Conservation (phyloP, 371 early-diverging fungal species). For the Mortierella sp. region DNA sequence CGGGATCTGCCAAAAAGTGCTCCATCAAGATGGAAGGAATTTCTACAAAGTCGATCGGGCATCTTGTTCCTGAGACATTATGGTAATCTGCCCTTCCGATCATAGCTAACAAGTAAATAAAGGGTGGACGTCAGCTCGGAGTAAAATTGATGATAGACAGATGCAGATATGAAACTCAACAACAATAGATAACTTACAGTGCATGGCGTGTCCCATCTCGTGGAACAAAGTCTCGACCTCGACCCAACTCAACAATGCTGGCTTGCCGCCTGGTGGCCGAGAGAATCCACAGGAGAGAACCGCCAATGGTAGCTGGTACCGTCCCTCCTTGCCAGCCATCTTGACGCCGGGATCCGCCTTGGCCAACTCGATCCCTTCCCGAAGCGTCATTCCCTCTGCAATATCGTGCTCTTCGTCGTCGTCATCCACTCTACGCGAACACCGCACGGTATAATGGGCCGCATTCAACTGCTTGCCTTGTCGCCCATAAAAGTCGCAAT, state of each 20-base stretch:
- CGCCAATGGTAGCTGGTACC: slow-evolving; percentile 83
- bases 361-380: slow-evolving; percentile 53
- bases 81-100: slow-evolving; percentile 95
- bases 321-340: slow-evolving; percentile 64
- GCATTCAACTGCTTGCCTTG: slow-evolving; percentile 85
- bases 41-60: slow-evolving; percentile 96
- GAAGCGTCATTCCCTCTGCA: slow-evolving; percentile 52
- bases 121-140: background rate
- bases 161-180: background rate
- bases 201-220: slow-evolving; percentile 99
- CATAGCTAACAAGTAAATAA: slow-evolving; percentile 72
- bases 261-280: slow-evolving; percentile 56
- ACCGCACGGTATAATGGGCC: slow-evolving; percentile 96
- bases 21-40: slow-evolving; percentile 97
- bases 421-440: slow-evolving; percentile 89
- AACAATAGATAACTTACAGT: slow-evolving; percentile 68
- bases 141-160: background rate
- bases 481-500: slow-evolving; percentile 91
- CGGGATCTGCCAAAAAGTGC: slow-evolving; percentile 84
- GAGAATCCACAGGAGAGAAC: slow-evolving; percentile 84
- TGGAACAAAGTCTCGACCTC: slow-evolving; percentile 98
- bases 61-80: slow-evolving; percentile 93
- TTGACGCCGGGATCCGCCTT: slow-evolving; percentile 53
- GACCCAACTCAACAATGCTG: slow-evolving; percentile 71
- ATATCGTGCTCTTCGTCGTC: slow-evolving; percentile 75